Evolutionary conservation across 2,329 filamentous ascomycete genomes (phyloP).

Genomic region (Diaporthe sp.): DNA sequence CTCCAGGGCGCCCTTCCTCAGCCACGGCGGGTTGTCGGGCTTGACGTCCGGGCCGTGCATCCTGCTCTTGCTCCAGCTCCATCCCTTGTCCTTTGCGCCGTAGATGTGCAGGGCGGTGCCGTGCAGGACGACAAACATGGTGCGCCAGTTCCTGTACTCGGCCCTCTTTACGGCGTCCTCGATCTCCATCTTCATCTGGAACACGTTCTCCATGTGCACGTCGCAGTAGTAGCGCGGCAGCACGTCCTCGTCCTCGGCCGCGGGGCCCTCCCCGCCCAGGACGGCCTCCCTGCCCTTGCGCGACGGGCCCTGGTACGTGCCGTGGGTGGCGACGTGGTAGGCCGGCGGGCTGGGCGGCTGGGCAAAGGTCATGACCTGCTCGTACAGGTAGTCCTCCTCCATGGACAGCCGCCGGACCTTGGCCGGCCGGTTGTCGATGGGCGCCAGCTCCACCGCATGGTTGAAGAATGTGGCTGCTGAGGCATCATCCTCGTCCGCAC

Average conservation of each 20-base stretch:
- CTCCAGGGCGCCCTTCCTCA: constrained; percentile 69
- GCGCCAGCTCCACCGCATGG: constrained; percentile 41
- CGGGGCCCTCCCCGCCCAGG: constrained; percentile 44
- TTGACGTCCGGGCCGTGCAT: constrained; percentile 64
- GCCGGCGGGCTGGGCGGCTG: constrained; percentile 62
- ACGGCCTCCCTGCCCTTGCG: constrained; percentile 41
- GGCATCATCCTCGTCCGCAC: constrained; percentile 34
- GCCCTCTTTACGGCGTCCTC: constrained; percentile 74
- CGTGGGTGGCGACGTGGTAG: constrained; percentile 41
- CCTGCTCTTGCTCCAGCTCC: constrained; percentile 61
- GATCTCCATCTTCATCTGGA: constrained; percentile 76
- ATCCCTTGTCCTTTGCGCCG: constrained; percentile 69
- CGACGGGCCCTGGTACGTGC: constrained; percentile 54
- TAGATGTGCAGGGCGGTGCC: constrained; percentile 79
- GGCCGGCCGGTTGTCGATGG: constrained; percentile 41
- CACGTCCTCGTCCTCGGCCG: constrained; percentile 57
- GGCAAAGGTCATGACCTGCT: constrained; percentile 63
- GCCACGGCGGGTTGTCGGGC: constrained; percentile 65
- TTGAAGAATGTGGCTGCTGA: constrained; percentile 40
- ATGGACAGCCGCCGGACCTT: constrained; percentile 62
- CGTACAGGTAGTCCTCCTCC: constrained; percentile 69
- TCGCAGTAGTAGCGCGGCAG: constrained; percentile 71
- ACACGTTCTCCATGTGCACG: constrained; percentile 69
- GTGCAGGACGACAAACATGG: constrained; percentile 73
- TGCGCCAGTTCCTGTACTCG: constrained; percentile 74